Percentiles rank a stretch among this genome's conserved stretches.
Conservation (phyloP, 352 stramenopile species). For the Phytophthora ohioensis region DNA sequence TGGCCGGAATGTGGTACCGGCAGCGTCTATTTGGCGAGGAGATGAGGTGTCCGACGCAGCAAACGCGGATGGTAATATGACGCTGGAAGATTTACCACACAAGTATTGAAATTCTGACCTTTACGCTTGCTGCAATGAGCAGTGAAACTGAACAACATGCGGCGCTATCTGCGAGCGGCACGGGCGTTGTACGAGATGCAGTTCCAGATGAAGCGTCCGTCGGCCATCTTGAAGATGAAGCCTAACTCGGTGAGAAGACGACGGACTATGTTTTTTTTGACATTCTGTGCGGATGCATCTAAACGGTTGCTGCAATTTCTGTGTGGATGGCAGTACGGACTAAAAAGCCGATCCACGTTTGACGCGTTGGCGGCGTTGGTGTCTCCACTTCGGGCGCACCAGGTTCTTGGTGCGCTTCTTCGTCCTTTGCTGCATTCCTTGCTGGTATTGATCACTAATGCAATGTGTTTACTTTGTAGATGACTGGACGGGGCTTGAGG, state of each 20-base stretch:
- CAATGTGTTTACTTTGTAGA: constrained; percentile 46
- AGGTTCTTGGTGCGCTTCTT: constrained; percentile 68
- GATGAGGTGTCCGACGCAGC: constrained; percentile 19
- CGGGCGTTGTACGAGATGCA: constrained; percentile 79
- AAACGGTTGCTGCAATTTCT: constrained; percentile 4
- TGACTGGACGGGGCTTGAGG: constrained; percentile 76
- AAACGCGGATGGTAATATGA: constrained; percentile 37
- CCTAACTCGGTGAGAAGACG: constrained; percentile 50
- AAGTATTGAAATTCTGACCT: neutral
- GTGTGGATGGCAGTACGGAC: constrained; percentile 58
- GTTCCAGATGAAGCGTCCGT: constrained; percentile 75
- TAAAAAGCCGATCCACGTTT: constrained; percentile 74
- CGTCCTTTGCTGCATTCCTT: neutral
- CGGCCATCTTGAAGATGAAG: constrained; percentile 81
- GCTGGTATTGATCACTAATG: constrained; percentile 8
- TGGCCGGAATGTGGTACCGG: constrained; percentile 14
- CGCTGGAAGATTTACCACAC: too few relatives aligned
- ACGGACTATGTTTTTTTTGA: neutral
- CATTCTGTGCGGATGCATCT: neutral
- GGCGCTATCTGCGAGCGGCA: constrained; percentile 66
- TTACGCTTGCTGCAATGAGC: neutral
- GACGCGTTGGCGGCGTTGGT: constrained; percentile 71
- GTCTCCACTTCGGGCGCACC: constrained; percentile 68
- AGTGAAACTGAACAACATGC: constrained; percentile 70
- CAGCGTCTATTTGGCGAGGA: constrained; percentile 33